Base-by-base conservation (phyloP, 2,329 filamentous ascomycete genomes). In the Neurospora sp. region DNA sequence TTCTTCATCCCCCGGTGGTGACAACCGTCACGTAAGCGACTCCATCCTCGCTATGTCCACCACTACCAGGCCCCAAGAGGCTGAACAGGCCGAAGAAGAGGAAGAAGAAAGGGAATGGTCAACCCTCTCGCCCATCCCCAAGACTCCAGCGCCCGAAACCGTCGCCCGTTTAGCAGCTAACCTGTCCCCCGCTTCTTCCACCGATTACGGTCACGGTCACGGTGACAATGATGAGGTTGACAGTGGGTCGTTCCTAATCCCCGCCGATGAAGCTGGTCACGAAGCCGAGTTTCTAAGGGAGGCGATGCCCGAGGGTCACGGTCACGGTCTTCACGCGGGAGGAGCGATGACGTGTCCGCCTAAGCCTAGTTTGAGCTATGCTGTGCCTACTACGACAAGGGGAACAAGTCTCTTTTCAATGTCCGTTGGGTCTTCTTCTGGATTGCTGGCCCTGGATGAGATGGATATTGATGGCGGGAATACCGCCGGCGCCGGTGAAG, bases 71-170 rank as follows among this genome's bases (percentile, higher is more conserved):
- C 46, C 77, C 2, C 72, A 80, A 43, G 79, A 82, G 28, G 28
- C 28, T 28, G 28, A 28, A 28, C 28, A 28, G 28, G 28, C 28
- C 28, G 28, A 80, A 43, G 79, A 82, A 19, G 78, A 79, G 17
- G 77, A 79, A 43, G 78, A 80, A n/a, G 77, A 80, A n/a, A 78
- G 81, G 17, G 82, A 82, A 77, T 80, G 81, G 36, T 68, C 69
- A 3, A 78, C 79, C 41, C 78, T 89, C 57, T 87, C 84, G 0
- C 86, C 87, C 0, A 83, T 88, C 0, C 87, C 86, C 38, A 85
- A 86, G 78, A 89, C 87, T 1, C 87, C 87, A 1, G 79, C 86
- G 0, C 86, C 86, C 0, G 86, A 88, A 73, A 79, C 82, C 8
- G 80, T 88, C 69, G 83, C 83, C 28, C 81, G 81, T 52, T 87